These are phyloP conservation scores for Sistotremastrum suecicum DNA, from an alignment of 768 basidiomycete species.

Conservation along the genomic window DNA sequence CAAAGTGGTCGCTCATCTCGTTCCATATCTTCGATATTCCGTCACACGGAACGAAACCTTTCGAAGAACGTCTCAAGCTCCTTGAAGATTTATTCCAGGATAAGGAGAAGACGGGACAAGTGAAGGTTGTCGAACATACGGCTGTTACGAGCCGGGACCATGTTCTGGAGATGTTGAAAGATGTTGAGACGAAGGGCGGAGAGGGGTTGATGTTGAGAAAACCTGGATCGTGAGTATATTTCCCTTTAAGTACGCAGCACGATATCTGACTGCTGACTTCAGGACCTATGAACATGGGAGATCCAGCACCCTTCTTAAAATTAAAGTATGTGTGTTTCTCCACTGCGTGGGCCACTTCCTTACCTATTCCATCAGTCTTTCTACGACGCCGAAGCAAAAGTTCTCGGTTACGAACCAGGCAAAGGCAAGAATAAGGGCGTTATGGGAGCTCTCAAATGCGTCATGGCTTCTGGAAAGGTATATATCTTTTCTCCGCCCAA, in stretches of 20 bases:
- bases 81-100: slow-evolving; percentile 31
- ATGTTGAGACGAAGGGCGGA: slow-evolving; percentile 38
- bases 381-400: slow-evolving; percentile 45
- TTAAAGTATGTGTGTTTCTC: slow-evolving; percentile 26
- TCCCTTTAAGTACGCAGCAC: not conserved
- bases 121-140: slow-evolving; percentile 35
- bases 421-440: slow-evolving; percentile 36
- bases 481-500: not conserved
- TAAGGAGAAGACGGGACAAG: slow-evolving; percentile 12
- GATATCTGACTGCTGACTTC: not conserved
- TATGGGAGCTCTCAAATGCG: slow-evolving; percentile 38
- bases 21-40: slow-evolving; percentile 50
- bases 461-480: slow-evolving; percentile 50
- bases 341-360: not conserved
- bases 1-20: slow-evolving; percentile 39
- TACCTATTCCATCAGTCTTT: slow-evolving; percentile 25
- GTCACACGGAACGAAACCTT: slow-evolving; percentile 28
- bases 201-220: slow-evolving; percentile 46
- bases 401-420: slow-evolving; percentile 41
- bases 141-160: slow-evolving; percentile 31
- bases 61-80: slow-evolving; percentile 35
- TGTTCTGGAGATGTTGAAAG: slow-evolving; percentile 38
- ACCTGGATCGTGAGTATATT: slow-evolving; percentile 29
- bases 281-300: slow-evolving; percentile 37
- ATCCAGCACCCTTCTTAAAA: slow-evolving; percentile 35